Base-by-base conservation (phyloP, 495 filamentous ascomycete species). In the Aspergillus panamensis region DNA sequence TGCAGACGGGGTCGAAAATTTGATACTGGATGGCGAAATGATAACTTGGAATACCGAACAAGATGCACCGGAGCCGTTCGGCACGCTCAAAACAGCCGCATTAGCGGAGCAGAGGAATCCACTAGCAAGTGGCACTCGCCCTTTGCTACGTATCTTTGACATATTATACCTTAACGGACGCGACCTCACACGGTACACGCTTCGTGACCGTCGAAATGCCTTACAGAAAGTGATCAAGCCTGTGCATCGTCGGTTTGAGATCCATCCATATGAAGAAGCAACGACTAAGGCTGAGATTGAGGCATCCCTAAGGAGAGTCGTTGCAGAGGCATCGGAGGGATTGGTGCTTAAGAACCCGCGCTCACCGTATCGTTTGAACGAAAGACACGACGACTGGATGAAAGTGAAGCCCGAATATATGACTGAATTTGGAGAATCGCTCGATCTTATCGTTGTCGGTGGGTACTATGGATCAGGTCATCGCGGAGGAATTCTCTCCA, bases 391-490 rank as follows among this genome's bases (percentile, higher is more conserved):
- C 64, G 88, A 96, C 75, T 98, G 94, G 94, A 90, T 97, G 78
- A 98, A 98, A 69, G 92, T 98, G 17, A 98, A 98, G 69, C 94
- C 94, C 6, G 94, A 98, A 58, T 98, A 98, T 73, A 97, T 98
- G 94, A 86, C 85, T 21, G 94, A 96, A 61, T 97, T 92, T 67
- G 94, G 94, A 55, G 94, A 98, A 72, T 89, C 87, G 6, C 82
- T 98, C 9, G 94, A 98, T 66, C 86, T 91, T 50, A 75, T 96
- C 16, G 80, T 98, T 6, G 82, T 98, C 43, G 94, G 94, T 40
- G 95, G 93, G 29, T 97, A 97, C 74, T 98, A 88, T 69, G 94
- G 94, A 4, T 87, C 85, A 25, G 94, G 94, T 0, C 83, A 82
- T 45, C 82, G 94, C 48, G 95, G 94, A 48, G 94, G 92, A 45